Conservation (phyloP, 257 asterid species). For the Henckelia pumila region DNA sequence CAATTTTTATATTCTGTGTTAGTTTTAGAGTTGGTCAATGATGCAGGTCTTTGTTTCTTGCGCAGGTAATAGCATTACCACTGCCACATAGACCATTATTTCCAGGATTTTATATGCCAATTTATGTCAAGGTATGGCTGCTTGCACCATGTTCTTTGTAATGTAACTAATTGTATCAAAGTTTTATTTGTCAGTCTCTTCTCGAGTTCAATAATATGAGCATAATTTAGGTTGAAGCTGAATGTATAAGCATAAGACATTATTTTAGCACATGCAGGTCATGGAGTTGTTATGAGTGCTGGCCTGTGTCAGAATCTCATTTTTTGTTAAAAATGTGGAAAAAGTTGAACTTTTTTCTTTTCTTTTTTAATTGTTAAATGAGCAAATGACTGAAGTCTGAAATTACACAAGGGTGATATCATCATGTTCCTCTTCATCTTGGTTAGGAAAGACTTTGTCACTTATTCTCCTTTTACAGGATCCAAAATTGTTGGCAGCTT, state of each 20-base stretch:
- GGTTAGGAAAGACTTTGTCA: constrained; percentile 15
- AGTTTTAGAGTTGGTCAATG: constrained; percentile 7
- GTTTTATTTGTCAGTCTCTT: background rate
- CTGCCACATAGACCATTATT: constrained; percentile 71
- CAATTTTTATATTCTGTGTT: background rate
- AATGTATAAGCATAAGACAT: constrained; percentile 3
- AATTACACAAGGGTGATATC: constrained; percentile 4
- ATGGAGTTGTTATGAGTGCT: background rate
- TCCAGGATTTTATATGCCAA: constrained; percentile 97
- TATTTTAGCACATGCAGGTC: background rate
- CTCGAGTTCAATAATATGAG: background rate
- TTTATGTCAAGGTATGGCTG: constrained; percentile 79
- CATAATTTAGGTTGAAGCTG: background rate
- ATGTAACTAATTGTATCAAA: background rate
- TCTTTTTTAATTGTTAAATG: background rate
- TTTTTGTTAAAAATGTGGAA: background rate
- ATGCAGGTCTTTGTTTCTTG: constrained; percentile 18
- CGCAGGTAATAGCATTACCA: constrained; percentile 74
- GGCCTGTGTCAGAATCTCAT: constrained; percentile 16
- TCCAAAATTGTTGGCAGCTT: constrained; percentile 89
- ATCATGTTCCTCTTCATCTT: constrained; percentile 6
- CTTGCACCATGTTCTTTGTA: constrained; percentile 12
- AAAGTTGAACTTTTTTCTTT: background rate
- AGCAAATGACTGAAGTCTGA: constrained; percentile 8
- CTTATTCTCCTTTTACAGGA: constrained; percentile 54